Evolutionary conservation across 2,329 filamentous ascomycete genomes (phyloP), one percentile per base, ranked within the genome.

Genomic region (Xenoacremonium recifei): DNA sequence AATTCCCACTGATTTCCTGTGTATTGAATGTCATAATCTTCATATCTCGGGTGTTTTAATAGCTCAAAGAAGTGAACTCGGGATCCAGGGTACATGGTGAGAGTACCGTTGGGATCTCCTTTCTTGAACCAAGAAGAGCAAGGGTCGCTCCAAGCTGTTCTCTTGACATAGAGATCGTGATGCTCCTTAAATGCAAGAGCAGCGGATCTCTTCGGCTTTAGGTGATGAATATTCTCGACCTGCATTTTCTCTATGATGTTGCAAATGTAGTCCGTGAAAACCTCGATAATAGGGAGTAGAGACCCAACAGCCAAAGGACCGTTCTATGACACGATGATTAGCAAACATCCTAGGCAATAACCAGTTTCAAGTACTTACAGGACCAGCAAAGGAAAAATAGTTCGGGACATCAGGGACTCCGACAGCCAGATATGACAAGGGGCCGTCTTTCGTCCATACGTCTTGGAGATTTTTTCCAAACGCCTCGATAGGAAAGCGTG

Each of bases 91-190:
- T 16, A 16, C 6, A 32, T 10, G 9, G 16, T 32, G 12, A 19
- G 10, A 3, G 21, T 16, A 9, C 38, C 21, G n/a, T 6, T 18
- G 7, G 18, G 20, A 9, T 35, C n/a, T 7, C 32, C 32, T 3
- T 35, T 35, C 32, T 36, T 41, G 23, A 41, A 41, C 39, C 39
- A 41, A 17, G 15, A 20, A 6, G 5, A 7, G 15, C 39, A 41
- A 11, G n/a, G n/a, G 7, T 20, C 39, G 4, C 32, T 3, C 33
- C 39, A 41, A 2, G 39, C 39, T 21, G 39, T 35, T 2, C 39
- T 15, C n/a, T 19, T 19, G 4, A 41, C 16, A 13, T 16, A 36
- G 3, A 15, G 5, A 18, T 41, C 39, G 2, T 31, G 13, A 23
- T 41, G 39, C 10, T 23, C n/a, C 5, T 15, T 17, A 18, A 41